Evolutionary conservation across 2,329 filamentous ascomycete genomes (phyloP), one percentile per base, ranked within the genome.

Genomic region (Hypoxylon sp.): DNA sequence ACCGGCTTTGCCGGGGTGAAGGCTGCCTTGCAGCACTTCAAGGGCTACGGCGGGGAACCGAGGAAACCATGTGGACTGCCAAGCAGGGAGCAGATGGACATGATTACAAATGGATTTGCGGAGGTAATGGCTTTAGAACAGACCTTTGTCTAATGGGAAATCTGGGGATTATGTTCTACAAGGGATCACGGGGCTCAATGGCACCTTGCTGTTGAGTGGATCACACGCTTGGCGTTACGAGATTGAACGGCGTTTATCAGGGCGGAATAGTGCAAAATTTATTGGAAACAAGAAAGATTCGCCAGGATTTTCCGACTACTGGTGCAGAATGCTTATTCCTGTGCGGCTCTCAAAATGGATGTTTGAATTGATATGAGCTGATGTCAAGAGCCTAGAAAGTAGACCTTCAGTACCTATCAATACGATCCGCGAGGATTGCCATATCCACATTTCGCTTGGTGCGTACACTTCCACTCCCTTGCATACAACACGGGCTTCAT

Each of bases 1-100:
- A 82, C 81, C n/a, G 83, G 82, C 3, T 84, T 85, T 67, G 81
- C 82, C 3, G 82, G 82, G 32, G 82, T 84, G 64, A 85, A 85
- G 77, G 81, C 80, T 32, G 82, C 81, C 5, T 74, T 84, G 73
- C 79, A 78, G 23, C 76, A 79, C 66, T 82, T 81, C 71, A 73
- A 77, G 46, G 78, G 79, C 25, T 79, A 80, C 53, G 80, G 78
- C 14, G 79, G 80, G 23, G 78, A 77, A 69, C 82, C 81, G 13
- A 69, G 82, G 62, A 73, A 75, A 66, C 82, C 82, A 19, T 83
- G 82, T 66, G 70, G 73, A 46, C 65, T 75, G 48, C 80, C 79
- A 6, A 74, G 75, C 30, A 73, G 72, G 11, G 77, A 79, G 41
- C 74, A 78, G 49, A 74, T 80, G 19, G 71, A 78, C 45, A 73